Conservation (phyloP, 352 stramenopile species). For the Phytopythium boreale region DNA sequence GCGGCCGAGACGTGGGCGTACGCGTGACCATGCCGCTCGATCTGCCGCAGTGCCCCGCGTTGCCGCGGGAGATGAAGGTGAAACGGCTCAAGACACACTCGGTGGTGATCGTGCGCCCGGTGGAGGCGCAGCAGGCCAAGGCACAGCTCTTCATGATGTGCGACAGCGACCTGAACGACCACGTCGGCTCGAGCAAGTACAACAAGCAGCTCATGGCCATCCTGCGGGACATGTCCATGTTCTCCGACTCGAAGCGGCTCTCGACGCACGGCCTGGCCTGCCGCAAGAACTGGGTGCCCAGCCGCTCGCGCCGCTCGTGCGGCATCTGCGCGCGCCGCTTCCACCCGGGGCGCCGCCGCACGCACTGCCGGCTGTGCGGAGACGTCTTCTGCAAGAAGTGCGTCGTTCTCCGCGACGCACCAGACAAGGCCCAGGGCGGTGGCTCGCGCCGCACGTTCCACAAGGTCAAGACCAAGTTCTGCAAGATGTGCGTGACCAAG, state of each 20-base stretch:
- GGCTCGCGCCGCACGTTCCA: slow-evolving; percentile 38
- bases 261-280: slow-evolving; percentile 29
- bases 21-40: slow-evolving; percentile 60
- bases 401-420: slow-evolving; percentile 45
- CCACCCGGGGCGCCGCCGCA: slow-evolving; percentile 44
- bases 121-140: slow-evolving; percentile 19
- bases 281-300: slow-evolving; percentile 43
- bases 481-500: slow-evolving; percentile 49
- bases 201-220: slow-evolving; percentile 51
- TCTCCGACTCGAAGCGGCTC: slow-evolving; percentile 63
- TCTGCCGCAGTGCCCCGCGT: slow-evolving; percentile 52
- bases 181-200: slow-evolving; percentile 36
- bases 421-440: slow-evolving; percentile 18
- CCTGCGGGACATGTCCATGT: slow-evolving; percentile 52
- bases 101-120: slow-evolving; percentile 52
- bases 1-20: slow-evolving; percentile 53
- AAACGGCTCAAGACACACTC: slow-evolving; percentile 53
- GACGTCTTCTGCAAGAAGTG: slow-evolving; percentile 78
- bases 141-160: slow-evolving; percentile 56
- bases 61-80: slow-evolving; percentile 47
- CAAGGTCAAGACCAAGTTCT: slow-evolving; percentile 55
- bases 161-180: slow-evolving; percentile 49
- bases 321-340: slow-evolving; percentile 62
- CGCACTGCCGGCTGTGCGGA: slow-evolving; percentile 72
- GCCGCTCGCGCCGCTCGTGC: slow-evolving; percentile 38